phyloP scores from a whole-genome alignment of 768 basidiomycete species.

The Baorangia bicolor region DNA sequence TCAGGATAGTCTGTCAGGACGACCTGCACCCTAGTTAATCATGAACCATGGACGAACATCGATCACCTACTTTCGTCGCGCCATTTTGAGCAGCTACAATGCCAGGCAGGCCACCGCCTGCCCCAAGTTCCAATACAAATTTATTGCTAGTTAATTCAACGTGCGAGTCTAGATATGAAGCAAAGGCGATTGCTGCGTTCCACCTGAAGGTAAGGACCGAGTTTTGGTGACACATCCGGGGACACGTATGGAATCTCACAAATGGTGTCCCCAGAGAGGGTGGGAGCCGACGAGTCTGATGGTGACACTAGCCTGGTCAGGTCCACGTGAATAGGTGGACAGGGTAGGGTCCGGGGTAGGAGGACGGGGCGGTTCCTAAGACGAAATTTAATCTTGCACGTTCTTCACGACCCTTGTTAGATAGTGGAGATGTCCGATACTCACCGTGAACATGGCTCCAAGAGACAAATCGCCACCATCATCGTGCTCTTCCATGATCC shows the following conservation, averaged over 20 bases:
- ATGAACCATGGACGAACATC: not conserved
- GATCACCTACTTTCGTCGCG: conserved; percentile 53
- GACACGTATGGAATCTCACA: conserved; percentile 43
- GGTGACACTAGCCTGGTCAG: conserved; percentile 36
- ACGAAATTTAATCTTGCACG: not conserved
- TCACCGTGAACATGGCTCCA: conserved; percentile 51
- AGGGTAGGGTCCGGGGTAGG: conserved; percentile 64
- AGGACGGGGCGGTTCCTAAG: conserved; percentile 61
- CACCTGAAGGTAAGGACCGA: conserved; percentile 47
- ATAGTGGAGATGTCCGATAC: conserved; percentile 11
- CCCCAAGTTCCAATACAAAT: conserved; percentile 84
- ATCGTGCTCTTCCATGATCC: conserved; percentile 13
- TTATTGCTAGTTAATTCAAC: conserved; percentile 42
- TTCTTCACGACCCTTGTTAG: not conserved
- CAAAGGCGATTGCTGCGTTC: conserved; percentile 77
- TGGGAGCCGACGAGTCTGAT: conserved; percentile 78
- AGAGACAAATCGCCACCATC: conserved; percentile 38
- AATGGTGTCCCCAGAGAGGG: conserved; percentile 78
- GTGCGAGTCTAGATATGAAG: conserved; percentile 64
- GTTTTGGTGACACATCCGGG: not conserved
- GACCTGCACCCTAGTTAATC: conserved; percentile 43
- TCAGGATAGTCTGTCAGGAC: conserved; percentile 96
- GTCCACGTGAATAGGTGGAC: conserved; percentile 45
- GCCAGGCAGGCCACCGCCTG: conserved; percentile 88
- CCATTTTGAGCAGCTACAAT: conserved; percentile 71